Percentiles rank a stretch among this genome's conserved stretches.
Conservation (phyloP, 176 grass and related monocot genomes). For the Poa pratensis region DNA sequence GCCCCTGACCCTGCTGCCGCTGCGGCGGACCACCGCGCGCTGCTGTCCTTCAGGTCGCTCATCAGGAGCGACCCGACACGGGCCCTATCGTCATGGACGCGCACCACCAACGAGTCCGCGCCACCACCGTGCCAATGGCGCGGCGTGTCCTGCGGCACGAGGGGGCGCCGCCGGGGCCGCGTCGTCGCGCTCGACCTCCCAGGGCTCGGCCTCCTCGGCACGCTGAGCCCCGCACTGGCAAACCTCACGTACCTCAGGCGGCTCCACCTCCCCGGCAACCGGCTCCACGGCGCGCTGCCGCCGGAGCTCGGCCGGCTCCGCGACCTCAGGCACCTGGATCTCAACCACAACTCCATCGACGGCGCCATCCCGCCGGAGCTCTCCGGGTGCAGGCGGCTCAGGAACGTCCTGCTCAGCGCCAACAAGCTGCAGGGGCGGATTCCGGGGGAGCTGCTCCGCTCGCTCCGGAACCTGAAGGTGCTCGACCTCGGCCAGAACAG, state of each 20-base stretch:
- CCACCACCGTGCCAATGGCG: conserved; percentile 21
- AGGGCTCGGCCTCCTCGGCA: neutral
- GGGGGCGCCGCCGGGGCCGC: neutral
- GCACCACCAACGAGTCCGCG: neutral
- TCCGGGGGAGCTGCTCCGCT: neutral
- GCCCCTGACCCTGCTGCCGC: neutral
- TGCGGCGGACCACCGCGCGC: neutral
- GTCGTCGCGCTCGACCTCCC: neutral
- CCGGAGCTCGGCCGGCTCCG: conserved; percentile 12
- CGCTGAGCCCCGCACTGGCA: neutral
- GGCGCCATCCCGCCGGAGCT: conserved; percentile 1
- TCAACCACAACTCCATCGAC: conserved; percentile 14
- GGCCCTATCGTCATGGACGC: conserved; percentile 8
- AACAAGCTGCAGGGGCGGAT: conserved; percentile 16
- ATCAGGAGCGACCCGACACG: conserved; percentile 1
- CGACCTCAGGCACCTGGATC: neutral
- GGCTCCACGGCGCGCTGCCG: neutral
- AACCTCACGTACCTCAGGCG: conserved; percentile 8
- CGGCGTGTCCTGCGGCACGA: conserved; percentile 1
- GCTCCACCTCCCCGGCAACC: conserved; percentile 2
- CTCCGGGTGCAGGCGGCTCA: neutral
- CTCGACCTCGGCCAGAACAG: conserved; percentile 14
- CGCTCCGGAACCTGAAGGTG: neutral
- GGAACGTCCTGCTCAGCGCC: neutral
- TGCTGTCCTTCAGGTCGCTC: conserved; percentile 34